phyloP scores from a whole-genome alignment of 2,329 filamentous ascomycete species.

The Graphiopsis chlorocephala region DNA sequence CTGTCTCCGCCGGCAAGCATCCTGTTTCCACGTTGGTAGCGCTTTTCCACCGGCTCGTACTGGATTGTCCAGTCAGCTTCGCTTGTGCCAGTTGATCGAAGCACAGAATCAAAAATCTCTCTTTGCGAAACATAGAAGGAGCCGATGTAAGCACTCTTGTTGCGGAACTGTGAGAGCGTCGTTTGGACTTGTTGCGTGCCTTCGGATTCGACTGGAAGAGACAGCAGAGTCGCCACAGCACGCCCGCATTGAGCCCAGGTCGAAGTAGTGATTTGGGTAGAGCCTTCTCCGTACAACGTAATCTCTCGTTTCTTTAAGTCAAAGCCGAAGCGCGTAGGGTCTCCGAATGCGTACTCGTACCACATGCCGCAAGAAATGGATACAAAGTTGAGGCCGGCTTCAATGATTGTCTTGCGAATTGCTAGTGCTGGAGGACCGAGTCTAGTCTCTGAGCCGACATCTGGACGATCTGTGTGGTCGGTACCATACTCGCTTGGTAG shows the following conservation, averaged over 20 bases:
- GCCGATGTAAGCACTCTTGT: slow-evolving; percentile 32
- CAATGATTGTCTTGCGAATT: not conserved
- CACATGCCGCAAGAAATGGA: slow-evolving; percentile 27
- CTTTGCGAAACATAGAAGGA: slow-evolving; percentile 37
- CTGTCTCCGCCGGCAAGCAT: slow-evolving; percentile 47
- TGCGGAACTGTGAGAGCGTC: slow-evolving; percentile 26
- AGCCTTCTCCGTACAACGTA: slow-evolving; percentile 27
- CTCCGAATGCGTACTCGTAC: slow-evolving; percentile 30
- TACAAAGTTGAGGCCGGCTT: slow-evolving; percentile 6
- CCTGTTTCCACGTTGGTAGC: slow-evolving; percentile 30
- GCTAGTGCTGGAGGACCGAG: not conserved
- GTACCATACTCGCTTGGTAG: slow-evolving; percentile 26
- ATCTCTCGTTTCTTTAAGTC: slow-evolving; percentile 26
- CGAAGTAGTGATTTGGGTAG: slow-evolving; percentile 28
- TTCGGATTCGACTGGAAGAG: slow-evolving; percentile 25
- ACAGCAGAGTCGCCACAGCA: slow-evolving; percentile 34
- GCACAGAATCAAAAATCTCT: slow-evolving; percentile 39
- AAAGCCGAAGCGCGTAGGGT: slow-evolving; percentile 29
- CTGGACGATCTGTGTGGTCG: not conserved
- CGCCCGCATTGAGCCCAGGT: slow-evolving; percentile 35
- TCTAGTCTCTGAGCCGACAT: not conserved
- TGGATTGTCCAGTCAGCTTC: slow-evolving; percentile 37
- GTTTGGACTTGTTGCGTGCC: not conserved
- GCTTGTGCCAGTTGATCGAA: slow-evolving; percentile 34
- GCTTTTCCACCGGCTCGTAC: not conserved